Conservation (phyloP, 2,329 filamentous ascomycete species). For the Lecanosticta acicola region DNA sequence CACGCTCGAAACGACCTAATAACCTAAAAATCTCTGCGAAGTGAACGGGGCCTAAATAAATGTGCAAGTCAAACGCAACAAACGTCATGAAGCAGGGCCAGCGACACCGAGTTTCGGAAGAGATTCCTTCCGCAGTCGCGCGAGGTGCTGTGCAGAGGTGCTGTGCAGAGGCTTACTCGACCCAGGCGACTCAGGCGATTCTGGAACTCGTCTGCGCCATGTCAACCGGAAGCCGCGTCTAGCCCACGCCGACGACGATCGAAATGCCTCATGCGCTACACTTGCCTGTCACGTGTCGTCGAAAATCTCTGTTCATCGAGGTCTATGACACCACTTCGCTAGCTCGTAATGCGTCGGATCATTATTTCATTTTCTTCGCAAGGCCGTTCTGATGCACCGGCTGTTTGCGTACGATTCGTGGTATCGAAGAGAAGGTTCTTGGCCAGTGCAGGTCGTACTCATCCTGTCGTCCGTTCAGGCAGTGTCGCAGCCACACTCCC, state of each 20-base stretch:
- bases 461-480: conserved; percentile 65
- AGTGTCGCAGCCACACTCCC: conserved; percentile 75
- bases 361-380: conserved; percentile 13
- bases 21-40: too few relatives aligned
- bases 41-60: too few relatives aligned
- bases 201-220: not conserved
- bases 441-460: conserved; percentile 69
- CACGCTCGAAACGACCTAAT: too few relatives aligned
- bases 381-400: conserved; percentile 12
- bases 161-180: conserved; percentile 10
- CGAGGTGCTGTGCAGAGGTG: too few relatives aligned
- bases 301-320: not conserved
- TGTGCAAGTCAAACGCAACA: too few relatives aligned
- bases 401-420: conserved; percentile 42
- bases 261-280: not conserved
- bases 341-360: not conserved
- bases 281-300: not conserved
- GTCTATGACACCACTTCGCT: not conserved
- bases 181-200: conserved; percentile 7
- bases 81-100: too few relatives aligned
- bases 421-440: conserved; percentile 51
- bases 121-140: too few relatives aligned
- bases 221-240: not conserved
- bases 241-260: too few relatives aligned
- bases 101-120: too few relatives aligned